These are phyloP conservation scores for Aspergillus clavatus DNA, from an alignment of 2,329 filamentous ascomycete species.

Conservation along the genomic window DNA sequence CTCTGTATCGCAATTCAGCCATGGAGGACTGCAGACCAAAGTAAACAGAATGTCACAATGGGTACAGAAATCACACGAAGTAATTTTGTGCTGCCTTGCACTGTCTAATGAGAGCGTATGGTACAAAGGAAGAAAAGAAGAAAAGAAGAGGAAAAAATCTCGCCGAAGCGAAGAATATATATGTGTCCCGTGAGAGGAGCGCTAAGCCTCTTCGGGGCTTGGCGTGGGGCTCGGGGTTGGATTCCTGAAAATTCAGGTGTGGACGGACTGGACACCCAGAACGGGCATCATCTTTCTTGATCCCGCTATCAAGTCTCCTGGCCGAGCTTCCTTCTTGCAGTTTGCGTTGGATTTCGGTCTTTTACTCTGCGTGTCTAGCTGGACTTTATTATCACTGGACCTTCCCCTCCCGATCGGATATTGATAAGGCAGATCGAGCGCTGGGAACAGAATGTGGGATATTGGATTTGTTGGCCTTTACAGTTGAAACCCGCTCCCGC, in stretches of 20 bases:
- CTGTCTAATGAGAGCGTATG: slow-evolving; percentile 79
- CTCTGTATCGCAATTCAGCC: slow-evolving; percentile 62
- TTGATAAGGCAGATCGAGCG: neutral
- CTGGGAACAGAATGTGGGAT: slow-evolving; percentile 14
- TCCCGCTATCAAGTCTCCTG: neutral
- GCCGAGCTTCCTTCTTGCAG: neutral
- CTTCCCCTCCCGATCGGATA: neutral
- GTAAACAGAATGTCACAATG: slow-evolving; percentile 64
- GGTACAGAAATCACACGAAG: slow-evolving; percentile 44
- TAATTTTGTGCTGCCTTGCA: slow-evolving; percentile 62
- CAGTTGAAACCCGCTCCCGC: slow-evolving; percentile 14
- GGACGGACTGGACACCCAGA: neutral
- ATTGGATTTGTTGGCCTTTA: slow-evolving; percentile 20
- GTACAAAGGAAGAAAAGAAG: slow-evolving; percentile 42
- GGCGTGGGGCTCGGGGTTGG: neutral
- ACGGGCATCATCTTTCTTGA: neutral
- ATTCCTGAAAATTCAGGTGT: neutral
- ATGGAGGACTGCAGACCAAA: slow-evolving; percentile 52
- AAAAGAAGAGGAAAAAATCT: slow-evolving; percentile 16
- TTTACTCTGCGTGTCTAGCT: neutral
- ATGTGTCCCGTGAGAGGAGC: slow-evolving; percentile 2
- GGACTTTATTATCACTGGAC: too few species aligned
- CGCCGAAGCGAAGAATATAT: slow-evolving; percentile 18
- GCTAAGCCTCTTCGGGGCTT: slow-evolving; percentile 26
- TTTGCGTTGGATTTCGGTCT: neutral